A percentile compares a stretch with the other conserved stretches of the same genome.
phyloP scores from a whole-genome alignment of 148 eudicot species.

The Camellia lanceoleosa region DNA sequence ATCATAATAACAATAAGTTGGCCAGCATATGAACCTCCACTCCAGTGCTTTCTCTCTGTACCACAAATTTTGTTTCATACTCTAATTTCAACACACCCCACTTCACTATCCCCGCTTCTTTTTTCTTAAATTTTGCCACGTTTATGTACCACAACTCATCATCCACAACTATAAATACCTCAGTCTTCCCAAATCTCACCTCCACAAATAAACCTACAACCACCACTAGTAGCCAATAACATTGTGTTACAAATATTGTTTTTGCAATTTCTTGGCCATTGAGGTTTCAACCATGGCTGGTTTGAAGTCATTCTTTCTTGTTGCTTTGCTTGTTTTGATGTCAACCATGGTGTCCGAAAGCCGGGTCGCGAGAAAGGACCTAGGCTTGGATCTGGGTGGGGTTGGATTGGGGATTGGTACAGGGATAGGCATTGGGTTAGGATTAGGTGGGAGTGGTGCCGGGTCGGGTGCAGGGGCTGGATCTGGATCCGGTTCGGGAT shows the following conservation, averaged over 20 bases:
- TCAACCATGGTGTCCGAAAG: conserved; percentile 12
- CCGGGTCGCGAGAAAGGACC: conserved; percentile 24
- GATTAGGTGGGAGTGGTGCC: neutral
- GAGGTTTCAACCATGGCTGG: conserved; percentile 1
- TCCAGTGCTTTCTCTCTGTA: neutral
- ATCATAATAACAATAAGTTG: neutral
- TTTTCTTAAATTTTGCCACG: neutral
- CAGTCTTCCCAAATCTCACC: too few species aligned
- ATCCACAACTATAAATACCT: conserved; percentile 6
- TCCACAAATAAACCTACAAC: neutral
- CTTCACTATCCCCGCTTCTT: neutral
- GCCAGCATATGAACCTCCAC: conserved; percentile 1
- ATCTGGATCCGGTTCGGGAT: conserved; percentile 35
- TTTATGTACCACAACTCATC: neutral
- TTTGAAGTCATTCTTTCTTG: conserved; percentile 18
- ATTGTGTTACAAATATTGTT: neutral
- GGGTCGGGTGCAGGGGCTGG: conserved; percentile 20
- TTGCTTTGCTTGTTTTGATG: conserved; percentile 17
- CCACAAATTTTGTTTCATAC: neutral
- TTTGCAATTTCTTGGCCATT: neutral
- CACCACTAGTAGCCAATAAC: neutral
- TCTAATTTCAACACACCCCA: neutral
- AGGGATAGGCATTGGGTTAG: conserved; percentile 27
- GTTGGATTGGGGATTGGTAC: conserved; percentile 21
- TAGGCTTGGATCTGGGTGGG: conserved; percentile 25